A percentile compares a stretch with the other conserved stretches of the same genome.
These are phyloP conservation scores for Fragaria iinumae DNA, from an alignment of 306 rosid genomes.

Conservation along the genomic window DNA sequence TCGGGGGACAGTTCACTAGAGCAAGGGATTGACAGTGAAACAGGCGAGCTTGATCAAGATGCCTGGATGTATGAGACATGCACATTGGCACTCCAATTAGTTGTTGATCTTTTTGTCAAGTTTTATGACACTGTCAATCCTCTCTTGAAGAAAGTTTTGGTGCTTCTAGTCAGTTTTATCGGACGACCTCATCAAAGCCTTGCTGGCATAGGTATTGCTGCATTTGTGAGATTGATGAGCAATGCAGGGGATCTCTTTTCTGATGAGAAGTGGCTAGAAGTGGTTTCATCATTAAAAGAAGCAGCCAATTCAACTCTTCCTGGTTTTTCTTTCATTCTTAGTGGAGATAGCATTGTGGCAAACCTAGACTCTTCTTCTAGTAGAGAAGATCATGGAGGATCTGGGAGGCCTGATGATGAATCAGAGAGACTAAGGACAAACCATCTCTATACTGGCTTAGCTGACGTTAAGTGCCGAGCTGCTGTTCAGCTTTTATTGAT, in stretches of 20 bases:
- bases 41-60: slow-evolving; percentile 84
- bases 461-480: slow-evolving; percentile 87
- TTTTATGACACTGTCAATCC: slow-evolving; percentile 88
- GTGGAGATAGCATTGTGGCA: slow-evolving; percentile 36
- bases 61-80: slow-evolving; percentile 98
- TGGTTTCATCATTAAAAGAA: slow-evolving; percentile 76
- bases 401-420: slow-evolving; percentile 48
- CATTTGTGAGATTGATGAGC: slow-evolving; percentile 97
- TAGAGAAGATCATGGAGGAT: slow-evolving; percentile 50
- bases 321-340: slow-evolving; percentile 62
- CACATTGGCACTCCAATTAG: slow-evolving; percentile 97
- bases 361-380: slow-evolving; percentile 39
- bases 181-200: slow-evolving; percentile 97
- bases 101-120: slow-evolving; percentile 93
- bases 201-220: slow-evolving; percentile 98
- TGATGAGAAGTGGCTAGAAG: slow-evolving; percentile 96
- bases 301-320: slow-evolving; percentile 90
- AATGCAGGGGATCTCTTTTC: slow-evolving; percentile 89
- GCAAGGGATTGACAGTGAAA: slow-evolving; percentile 48
- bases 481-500: slow-evolving; percentile 94
- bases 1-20: slow-evolving; percentile 58
- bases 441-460: slow-evolving; percentile 53
- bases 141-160: slow-evolving; percentile 83
- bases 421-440: slow-evolving; percentile 41
- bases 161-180: slow-evolving; percentile 88